Conservation (phyloP, 2,329 filamentous ascomycete genomes). For the Xylariaceae sp. region DNA sequence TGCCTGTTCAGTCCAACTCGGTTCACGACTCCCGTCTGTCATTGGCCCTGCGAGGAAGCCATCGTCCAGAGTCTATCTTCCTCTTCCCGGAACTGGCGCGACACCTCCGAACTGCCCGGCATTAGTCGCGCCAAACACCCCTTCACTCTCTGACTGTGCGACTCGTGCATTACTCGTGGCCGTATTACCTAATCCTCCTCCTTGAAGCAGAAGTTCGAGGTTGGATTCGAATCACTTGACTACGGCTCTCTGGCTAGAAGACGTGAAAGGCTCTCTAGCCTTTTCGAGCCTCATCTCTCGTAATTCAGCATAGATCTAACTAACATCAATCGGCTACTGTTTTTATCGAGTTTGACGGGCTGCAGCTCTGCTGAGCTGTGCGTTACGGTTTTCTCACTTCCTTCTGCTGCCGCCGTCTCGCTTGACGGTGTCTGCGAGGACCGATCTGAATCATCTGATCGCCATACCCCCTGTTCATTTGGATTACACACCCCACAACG, state of each 20-base stretch:
- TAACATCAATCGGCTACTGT: too few species aligned
- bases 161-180: background rate
- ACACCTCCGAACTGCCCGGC: slow-evolving; percentile 7
- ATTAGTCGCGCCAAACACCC: slow-evolving; percentile 7
- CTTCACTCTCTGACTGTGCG: background rate
- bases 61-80: background rate
- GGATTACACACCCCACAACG: slow-evolving; percentile 31
- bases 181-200: background rate
- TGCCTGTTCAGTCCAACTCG: background rate
- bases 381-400: slow-evolving; percentile 10
- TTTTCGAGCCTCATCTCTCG: too few species aligned
- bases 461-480: slow-evolving; percentile 27
- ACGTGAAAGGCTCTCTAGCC: too few species aligned
- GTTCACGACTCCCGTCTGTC: too few species aligned
- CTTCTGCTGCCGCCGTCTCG: slow-evolving; percentile 5
- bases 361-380: slow-evolving; percentile 1
- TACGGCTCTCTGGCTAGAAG: too few species aligned
- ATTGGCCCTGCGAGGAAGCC: background rate
- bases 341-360: too few species aligned
- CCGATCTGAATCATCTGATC: slow-evolving; percentile 24
- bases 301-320: too few species aligned
- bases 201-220: too few species aligned
- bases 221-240: too few species aligned
- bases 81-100: background rate
- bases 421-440: background rate